Conservation (phyloP, 2,329 filamentous ascomycete genomes). For the Nemania serpens region DNA sequence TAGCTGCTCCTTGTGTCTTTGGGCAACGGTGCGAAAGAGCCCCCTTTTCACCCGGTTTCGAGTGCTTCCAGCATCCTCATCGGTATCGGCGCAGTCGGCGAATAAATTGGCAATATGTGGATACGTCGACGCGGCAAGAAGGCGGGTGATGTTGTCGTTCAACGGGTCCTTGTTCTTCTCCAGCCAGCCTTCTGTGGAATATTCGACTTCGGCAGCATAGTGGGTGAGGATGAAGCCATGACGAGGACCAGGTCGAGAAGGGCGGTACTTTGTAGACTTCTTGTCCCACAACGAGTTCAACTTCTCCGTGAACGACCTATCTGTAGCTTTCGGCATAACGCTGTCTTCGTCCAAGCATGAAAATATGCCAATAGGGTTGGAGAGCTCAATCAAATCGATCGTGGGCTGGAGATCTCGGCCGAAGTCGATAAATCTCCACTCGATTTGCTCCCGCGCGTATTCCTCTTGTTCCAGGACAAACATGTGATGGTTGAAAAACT, state of each 20-base stretch:
- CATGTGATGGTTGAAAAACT: slow-evolving; percentile 99
- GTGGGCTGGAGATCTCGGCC: slow-evolving; percentile 96
- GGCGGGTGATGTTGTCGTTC: slow-evolving; percentile 92
- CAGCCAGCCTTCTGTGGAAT: slow-evolving; percentile 91
- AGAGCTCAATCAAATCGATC: slow-evolving; percentile 93
- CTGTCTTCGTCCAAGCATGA: slow-evolving; percentile 97
- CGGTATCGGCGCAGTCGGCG: slow-evolving; percentile 80
- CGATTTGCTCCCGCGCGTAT: slow-evolving; percentile 95
- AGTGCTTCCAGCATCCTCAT: slow-evolving; percentile 71
- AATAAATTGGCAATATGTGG: slow-evolving; percentile 85
- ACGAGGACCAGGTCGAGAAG: slow-evolving; percentile 71
- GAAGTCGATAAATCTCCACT: slow-evolving; percentile 99
- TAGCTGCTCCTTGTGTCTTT: slow-evolving; percentile 97
- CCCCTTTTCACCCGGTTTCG: slow-evolving; percentile 92
- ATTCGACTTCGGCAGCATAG: slow-evolving; percentile 97
- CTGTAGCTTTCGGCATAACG: slow-evolving; percentile 98
- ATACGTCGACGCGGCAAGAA: slow-evolving; percentile 82
- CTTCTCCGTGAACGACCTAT: slow-evolving; percentile 96
- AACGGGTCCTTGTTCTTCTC: slow-evolving; percentile 99
- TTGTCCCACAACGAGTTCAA: slow-evolving; percentile 96
- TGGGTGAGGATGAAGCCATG: slow-evolving; percentile 97
- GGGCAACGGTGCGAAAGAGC: slow-evolving; percentile 93
- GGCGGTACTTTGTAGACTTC: slow-evolving; percentile 90
- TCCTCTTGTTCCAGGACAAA: slow-evolving; percentile 98
- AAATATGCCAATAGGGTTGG: slow-evolving; percentile 98